These are phyloP conservation scores for Microbotryum violaceum DNA, from an alignment of 1,284 basidiomycete species.

Conservation along the genomic window DNA sequence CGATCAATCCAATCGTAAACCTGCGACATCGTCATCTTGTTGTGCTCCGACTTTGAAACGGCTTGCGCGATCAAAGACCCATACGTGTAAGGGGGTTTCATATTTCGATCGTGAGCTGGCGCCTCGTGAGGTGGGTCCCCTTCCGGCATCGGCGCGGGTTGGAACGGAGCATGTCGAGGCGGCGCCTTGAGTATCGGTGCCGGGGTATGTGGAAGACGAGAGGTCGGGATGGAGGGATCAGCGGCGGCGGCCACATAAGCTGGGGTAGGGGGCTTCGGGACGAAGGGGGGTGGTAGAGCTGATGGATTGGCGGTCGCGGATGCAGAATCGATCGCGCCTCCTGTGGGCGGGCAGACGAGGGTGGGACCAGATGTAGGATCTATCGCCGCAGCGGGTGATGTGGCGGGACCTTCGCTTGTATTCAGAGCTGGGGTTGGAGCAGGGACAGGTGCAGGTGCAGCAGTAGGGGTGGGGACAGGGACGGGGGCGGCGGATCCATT, in stretches of 20 bases:
- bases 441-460: background rate
- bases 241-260: too few species aligned
- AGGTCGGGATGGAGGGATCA: background rate
- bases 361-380: background rate
- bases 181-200: background rate
- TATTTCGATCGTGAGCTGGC: slow-evolving; percentile 10
- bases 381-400: background rate
- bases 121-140: slow-evolving; percentile 11
- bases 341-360: background rate
- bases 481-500: background rate
- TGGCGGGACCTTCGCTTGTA: too few species aligned
- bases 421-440: background rate
- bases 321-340: too few species aligned
- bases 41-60: slow-evolving; percentile 9
- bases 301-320: too few species aligned
- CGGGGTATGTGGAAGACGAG: background rate
- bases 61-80: slow-evolving; percentile 35
- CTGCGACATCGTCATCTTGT: slow-evolving; percentile 27
- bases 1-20: slow-evolving; percentile 32
- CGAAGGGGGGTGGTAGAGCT: too few species aligned
- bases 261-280: too few species aligned
- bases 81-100: slow-evolving; percentile 36
- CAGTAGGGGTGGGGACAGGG: background rate
- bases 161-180: slow-evolving; percentile 16
- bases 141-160: slow-evolving; percentile 14